Conservation (phyloP, 306 rosid species). For the Vachellia collinsii region DNA sequence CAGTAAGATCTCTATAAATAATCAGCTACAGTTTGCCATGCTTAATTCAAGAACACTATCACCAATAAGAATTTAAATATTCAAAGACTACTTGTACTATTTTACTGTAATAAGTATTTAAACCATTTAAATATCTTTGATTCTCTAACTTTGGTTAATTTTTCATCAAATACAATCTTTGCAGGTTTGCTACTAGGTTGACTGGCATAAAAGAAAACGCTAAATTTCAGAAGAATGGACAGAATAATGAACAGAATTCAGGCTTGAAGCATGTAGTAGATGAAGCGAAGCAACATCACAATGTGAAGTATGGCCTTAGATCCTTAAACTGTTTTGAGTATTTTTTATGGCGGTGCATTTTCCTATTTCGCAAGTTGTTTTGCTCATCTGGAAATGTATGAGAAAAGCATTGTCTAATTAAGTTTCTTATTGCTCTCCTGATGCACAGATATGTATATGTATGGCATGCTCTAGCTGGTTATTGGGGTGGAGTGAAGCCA, state of each 20-base stretch:
- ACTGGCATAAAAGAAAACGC: slow-evolving; percentile 86
- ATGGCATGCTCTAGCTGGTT: slow-evolving; percentile 98
- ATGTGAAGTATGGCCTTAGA: slow-evolving; percentile 68
- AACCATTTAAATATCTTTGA: slow-evolving; percentile 5
- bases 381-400: not conserved
- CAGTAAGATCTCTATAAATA: slow-evolving; percentile 59
- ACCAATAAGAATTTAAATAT: not conserved
- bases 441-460: slow-evolving; percentile 74
- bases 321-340: slow-evolving; percentile 7
- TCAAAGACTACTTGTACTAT: not conserved
- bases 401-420: not conserved
- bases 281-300: slow-evolving; percentile 76
- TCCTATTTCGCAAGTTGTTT: not conserved
- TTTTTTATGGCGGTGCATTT: not conserved
- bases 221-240: slow-evolving; percentile 73
- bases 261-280: slow-evolving; percentile 90
- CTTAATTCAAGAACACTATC: not conserved
- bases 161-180: slow-evolving; percentile 30
- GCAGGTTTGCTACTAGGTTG: slow-evolving; percentile 88
- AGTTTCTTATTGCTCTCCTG: slow-evolving; percentile 16
- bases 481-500: slow-evolving; percentile 99
- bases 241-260: slow-evolving; percentile 50
- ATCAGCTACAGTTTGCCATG: not conserved
- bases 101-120: not conserved
- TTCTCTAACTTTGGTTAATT: slow-evolving; percentile 22